Percentiles rank a stretch among this genome's conserved stretches.
Evolutionary conservation across 345 rosid genomes (phyloP).

Genomic region (Mangifera indica): DNA sequence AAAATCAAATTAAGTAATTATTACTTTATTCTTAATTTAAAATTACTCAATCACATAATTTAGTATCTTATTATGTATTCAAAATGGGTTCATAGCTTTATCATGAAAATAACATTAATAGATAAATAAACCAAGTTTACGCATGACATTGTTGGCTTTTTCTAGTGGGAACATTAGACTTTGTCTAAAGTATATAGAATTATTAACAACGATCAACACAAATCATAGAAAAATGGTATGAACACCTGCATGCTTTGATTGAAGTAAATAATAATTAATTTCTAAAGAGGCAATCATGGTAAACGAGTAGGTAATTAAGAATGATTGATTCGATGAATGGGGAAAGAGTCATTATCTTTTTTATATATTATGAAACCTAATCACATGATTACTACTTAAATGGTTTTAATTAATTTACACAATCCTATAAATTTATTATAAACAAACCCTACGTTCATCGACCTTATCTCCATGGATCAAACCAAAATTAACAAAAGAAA

Average conservation of each 20-base stretch:
- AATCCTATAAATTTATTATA: no score
- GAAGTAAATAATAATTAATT: no score
- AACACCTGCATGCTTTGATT: slow-evolving; percentile 4
- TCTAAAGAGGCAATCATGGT: background rate
- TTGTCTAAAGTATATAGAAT: background rate
- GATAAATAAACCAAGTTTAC: background rate
- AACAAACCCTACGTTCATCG: background rate
- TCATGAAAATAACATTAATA: no score
- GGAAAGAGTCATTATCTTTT: slow-evolving; percentile 16
- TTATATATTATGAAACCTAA: background rate
- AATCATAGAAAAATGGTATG: background rate
- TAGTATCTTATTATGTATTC: no score
- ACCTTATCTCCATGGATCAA: slow-evolving; percentile 4
- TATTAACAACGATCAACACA: background rate
- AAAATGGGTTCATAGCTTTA: no score
- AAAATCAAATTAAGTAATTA: no score
- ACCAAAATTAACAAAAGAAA: background rate
- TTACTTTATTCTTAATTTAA: no score
- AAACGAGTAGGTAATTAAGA: background rate
- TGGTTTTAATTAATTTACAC: background rate
- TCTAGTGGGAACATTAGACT: slow-evolving; percentile 14
- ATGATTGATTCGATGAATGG: background rate
- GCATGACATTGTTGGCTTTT: background rate
- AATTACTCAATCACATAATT: no score
- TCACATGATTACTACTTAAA: background rate